Percentiles rank a stretch among this genome's conserved stretches.
Evolutionary conservation across 371 early-diverging fungal species (phyloP).

Genomic region (Apophysomyces trapeziformis): DNA sequence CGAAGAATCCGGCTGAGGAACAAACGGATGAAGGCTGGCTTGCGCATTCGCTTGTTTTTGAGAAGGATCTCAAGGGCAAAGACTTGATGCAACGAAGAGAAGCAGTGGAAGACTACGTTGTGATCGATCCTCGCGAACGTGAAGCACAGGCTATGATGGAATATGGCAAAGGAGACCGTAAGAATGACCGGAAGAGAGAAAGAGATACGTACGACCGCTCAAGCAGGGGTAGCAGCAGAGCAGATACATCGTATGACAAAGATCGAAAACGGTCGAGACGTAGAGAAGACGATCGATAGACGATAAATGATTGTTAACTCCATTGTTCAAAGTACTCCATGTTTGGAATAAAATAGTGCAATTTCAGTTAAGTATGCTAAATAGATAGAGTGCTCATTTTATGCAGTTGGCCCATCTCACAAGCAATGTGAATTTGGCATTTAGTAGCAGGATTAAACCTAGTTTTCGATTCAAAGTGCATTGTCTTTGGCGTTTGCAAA

Average conservation of each 20-base stretch:
- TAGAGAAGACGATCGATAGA: constrained; percentile 17
- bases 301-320: not conserved
- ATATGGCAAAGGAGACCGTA: constrained; percentile 19
- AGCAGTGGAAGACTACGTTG: constrained; percentile 73
- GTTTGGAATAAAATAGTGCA: too few species aligned
- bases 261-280: constrained; percentile 11
- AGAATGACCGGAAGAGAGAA: constrained; percentile 20
- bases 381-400: too few species aligned
- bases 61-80: constrained; percentile 69
- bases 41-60: constrained; percentile 70
- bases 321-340: not conserved
- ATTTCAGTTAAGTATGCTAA: too few species aligned
- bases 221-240: constrained; percentile 7
- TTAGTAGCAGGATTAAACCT: too few species aligned
- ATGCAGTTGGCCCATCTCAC: too few species aligned
- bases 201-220: not conserved
- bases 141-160: constrained; percentile 43
- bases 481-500: too few species aligned
- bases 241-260: constrained; percentile 8
- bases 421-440: too few species aligned
- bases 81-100: constrained; percentile 65
- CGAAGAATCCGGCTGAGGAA: constrained; percentile 21
- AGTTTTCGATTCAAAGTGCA: too few species aligned
- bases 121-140: constrained; percentile 72
- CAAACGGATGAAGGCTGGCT: constrained; percentile 69